Conservation (phyloP, 768 basidiomycete species). For the Lactifluus rugatus region DNA sequence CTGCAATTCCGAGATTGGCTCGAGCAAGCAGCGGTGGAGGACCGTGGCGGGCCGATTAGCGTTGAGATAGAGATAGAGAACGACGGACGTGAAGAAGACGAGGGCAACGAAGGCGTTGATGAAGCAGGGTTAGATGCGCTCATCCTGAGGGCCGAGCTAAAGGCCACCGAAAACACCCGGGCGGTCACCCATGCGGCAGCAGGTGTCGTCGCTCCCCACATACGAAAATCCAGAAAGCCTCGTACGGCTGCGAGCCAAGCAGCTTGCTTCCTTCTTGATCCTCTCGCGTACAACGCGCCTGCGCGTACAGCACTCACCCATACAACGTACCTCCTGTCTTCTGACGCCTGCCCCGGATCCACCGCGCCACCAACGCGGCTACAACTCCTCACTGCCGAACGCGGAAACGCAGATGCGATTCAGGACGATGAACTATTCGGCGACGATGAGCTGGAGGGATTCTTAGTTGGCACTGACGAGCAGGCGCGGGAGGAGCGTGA, state of each 20-base stretch:
- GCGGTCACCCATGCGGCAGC: not conserved
- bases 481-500: conserved; percentile 14
- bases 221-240: conserved; percentile 26
- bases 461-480: conserved; percentile 39
- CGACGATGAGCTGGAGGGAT: conserved; percentile 54
- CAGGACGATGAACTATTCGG: conserved; percentile 64
- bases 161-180: not conserved
- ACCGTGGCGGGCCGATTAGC: conserved; percentile 27
- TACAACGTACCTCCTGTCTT: conserved; percentile 47
- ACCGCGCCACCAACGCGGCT: conserved; percentile 47
- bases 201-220: conserved; percentile 9
- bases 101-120: not conserved
- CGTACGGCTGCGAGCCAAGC: conserved; percentile 34
- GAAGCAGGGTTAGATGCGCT: conserved; percentile 5
- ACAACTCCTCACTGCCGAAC: conserved; percentile 47
- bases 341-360: conserved; percentile 25
- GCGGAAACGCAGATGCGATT: conserved; percentile 49
- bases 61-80: conserved; percentile 32
- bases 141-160: not conserved
- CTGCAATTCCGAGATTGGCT: conserved; percentile 59
- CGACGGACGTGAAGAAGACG: conserved; percentile 22
- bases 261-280: conserved; percentile 49
- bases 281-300: conserved; percentile 32
- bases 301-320: not conserved
- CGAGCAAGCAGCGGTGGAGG: conserved; percentile 35